Base-by-base conservation (phyloP, 345 rosid genomes). In the Hypericum perforatum region DNA sequence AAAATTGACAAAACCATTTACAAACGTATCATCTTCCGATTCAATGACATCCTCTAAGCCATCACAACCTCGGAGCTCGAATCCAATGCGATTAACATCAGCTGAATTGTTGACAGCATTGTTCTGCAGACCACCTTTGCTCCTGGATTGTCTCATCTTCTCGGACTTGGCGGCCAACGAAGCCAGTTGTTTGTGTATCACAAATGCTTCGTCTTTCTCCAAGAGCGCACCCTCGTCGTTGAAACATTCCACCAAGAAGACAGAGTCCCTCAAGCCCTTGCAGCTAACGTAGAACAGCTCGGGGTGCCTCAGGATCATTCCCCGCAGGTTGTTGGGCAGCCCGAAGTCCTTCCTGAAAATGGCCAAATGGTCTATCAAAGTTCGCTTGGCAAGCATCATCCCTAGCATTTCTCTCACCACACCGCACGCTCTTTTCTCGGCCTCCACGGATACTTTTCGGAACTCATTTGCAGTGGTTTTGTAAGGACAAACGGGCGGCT, bases 271-370 rank as follows among this genome's bases (percentile, higher is more conserved):
- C 6, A 70, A 54, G 3, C 97, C 94, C 68, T 90, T 90, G 68
- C 82, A 42, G 56, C 95, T 86, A 39, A 84, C 79, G 36, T 89
- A 90, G 70, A 90, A 86, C 47, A 90, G 56, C 61, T 86, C 95
- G 2, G 94, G 95, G 62, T 86, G 97, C 60, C 97, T 78, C 53
- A 77, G 61, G 37, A 86, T 63, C 91, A 90, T 65, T 0, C 73
- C 76, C 73, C 90, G 77, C 74, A 84, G 50, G 76, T 84, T 78
- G 54, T 86, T 86, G 8, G 95, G 70, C 2, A 90, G 73, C 14
- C 74, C 73, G 43, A 84, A 84, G 49, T 90, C 97, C 41, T 84
- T 82, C 73, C 97, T 76, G 66, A 90, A 86, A 70, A 84, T 95
- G 11, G 95, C 84, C 74, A 90, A 66, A 62, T 90, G 94, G 48